Percentiles rank a stretch among this genome's conserved stretches.
These are phyloP conservation scores for Isatis lusitanica DNA, from an alignment of 441 rosid species.

Conservation along the genomic window DNA sequence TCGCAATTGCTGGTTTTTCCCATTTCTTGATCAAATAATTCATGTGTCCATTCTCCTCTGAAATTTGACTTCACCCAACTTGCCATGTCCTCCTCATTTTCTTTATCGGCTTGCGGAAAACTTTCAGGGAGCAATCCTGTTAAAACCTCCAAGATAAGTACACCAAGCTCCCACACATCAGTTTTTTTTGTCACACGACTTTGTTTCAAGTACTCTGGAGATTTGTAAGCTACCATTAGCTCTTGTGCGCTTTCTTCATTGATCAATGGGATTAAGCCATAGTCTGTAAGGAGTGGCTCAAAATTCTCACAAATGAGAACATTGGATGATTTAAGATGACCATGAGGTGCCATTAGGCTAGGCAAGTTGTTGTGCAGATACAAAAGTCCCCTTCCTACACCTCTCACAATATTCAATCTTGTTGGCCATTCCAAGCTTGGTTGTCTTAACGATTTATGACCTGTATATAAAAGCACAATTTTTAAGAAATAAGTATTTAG, in stretches of 20 bases:
- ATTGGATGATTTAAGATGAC: conserved; percentile 68
- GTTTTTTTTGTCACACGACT: conserved; percentile 56
- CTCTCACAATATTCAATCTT: conserved; percentile 52
- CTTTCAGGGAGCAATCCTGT: conserved; percentile 55
- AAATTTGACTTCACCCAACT: conserved; percentile 49
- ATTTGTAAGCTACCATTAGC: conserved; percentile 59
- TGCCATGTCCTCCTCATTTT: conserved; percentile 36
- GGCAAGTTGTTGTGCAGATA: conserved; percentile 54
- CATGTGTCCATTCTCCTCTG: conserved; percentile 35
- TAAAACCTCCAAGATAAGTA: conserved; percentile 55
- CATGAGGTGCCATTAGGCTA: conserved; percentile 52
- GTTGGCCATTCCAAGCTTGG: conserved; percentile 57
- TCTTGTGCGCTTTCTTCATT: conserved; percentile 58
- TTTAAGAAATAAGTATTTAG: background rate
- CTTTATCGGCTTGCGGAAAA: conserved; percentile 35
- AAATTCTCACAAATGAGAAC: conserved; percentile 44
- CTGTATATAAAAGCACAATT: background rate
- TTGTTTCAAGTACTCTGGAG: conserved; percentile 49
- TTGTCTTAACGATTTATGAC: conserved; percentile 38
- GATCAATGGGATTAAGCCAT: conserved; percentile 52
- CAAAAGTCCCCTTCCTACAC: conserved; percentile 50
- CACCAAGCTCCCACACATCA: conserved; percentile 62
- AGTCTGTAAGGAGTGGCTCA: conserved; percentile 50
- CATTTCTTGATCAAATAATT: conserved; percentile 57
- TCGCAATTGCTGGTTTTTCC: conserved; percentile 29